These are phyloP conservation scores for Beverwykella pulmonaria DNA, from an alignment of 495 filamentous ascomycete genomes.

Conservation along the genomic window DNA sequence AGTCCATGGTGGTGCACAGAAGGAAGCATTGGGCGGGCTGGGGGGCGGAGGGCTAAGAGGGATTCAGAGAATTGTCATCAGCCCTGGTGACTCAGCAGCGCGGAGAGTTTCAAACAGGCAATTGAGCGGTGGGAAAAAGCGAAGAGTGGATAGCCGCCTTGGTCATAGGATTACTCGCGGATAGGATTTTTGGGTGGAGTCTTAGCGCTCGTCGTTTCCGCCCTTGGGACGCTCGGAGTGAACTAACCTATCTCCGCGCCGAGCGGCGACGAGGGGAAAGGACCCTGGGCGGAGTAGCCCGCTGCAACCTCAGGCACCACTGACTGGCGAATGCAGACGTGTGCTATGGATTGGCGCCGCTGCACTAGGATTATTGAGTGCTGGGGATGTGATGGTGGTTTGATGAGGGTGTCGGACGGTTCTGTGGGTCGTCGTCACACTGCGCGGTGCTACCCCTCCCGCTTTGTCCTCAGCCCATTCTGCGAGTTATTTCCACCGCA, in stretches of 20 bases:
- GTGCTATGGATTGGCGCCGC: slow-evolving; percentile 1
- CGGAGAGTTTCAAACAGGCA: not conserved
- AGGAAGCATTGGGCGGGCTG: slow-evolving; percentile 19
- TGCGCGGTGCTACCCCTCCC: slow-evolving; percentile 9
- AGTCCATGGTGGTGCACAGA: slow-evolving; percentile 28
- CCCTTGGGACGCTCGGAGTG: slow-evolving; percentile 23
- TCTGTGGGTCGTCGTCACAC: slow-evolving; percentile 16
- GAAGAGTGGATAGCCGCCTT: slow-evolving; percentile 26
- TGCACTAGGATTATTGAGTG: not conserved
- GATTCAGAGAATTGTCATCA: slow-evolving; percentile 20
- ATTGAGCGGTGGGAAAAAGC: slow-evolving; percentile 11
- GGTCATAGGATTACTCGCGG: slow-evolving; percentile 15
- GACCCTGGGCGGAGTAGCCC: slow-evolving; percentile 15
- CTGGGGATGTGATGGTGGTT: not conserved
- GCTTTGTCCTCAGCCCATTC: not conserved
- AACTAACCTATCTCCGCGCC: slow-evolving; percentile 28
- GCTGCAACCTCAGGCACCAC: not conserved
- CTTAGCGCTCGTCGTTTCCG: slow-evolving; percentile 18
- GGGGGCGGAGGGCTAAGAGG: slow-evolving; percentile 19
- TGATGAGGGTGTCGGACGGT: slow-evolving; percentile 6
- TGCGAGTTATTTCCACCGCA: not conserved
- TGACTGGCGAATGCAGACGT: not conserved
- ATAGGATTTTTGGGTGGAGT: slow-evolving; percentile 20
- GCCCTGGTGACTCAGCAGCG: slow-evolving; percentile 27
- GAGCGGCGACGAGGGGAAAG: slow-evolving; percentile 6